Evolutionary conservation across 2,329 filamentous ascomycete genomes (phyloP).

Genomic region (Thelonectria discophora): DNA sequence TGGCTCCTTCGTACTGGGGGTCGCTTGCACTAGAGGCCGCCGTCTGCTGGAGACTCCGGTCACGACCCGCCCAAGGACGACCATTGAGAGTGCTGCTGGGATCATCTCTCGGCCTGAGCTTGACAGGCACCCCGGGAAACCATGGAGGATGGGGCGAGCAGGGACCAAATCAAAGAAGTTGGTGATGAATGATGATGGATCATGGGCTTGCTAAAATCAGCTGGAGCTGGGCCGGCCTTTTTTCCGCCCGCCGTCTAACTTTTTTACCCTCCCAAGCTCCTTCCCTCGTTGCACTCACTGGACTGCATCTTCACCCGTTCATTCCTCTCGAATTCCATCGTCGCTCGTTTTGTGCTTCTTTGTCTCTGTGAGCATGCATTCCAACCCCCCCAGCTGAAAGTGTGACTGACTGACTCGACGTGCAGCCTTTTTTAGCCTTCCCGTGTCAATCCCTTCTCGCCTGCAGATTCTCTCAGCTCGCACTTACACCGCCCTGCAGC

Average conservation of each 20-base stretch:
- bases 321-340: neutral
- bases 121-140: conserved; percentile 33
- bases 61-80: neutral
- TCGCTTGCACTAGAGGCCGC: neutral
- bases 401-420: neutral
- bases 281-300: neutral
- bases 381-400: neutral
- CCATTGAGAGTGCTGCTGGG: conserved; percentile 13
- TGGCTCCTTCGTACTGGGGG: too few relatives aligned
- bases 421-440: neutral
- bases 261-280: conserved; percentile 1
- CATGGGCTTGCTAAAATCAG: too few relatives aligned
- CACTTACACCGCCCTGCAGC: conserved; percentile 29
- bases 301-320: neutral
- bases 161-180: conserved; percentile 33
- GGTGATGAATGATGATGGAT: neutral
- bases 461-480: conserved; percentile 25
- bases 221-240: neutral
- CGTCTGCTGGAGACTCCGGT: conserved; percentile 8
- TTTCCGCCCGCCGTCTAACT: conserved; percentile 1
- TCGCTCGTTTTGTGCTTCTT: conserved; percentile 1
- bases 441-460: conserved; percentile 18
- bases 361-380: conserved; percentile 9
- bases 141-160: conserved; percentile 19
- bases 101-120: conserved; percentile 25